Conservation (phyloP, 2,329 filamentous ascomycete species). For the Ceratocystis alfenasii region DNA sequence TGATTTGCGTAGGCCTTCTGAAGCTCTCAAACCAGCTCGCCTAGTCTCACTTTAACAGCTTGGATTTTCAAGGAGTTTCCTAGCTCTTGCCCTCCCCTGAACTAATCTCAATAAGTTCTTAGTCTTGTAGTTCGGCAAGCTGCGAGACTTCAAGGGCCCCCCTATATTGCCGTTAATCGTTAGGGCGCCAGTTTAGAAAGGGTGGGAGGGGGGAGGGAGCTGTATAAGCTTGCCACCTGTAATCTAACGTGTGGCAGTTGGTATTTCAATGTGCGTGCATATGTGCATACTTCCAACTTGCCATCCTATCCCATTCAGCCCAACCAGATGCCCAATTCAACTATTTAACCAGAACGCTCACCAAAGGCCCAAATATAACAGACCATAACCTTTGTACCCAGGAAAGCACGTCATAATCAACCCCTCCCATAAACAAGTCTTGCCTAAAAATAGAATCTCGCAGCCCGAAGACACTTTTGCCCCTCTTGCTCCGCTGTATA, state of each 20-base stretch:
- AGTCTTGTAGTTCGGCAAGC: neutral
- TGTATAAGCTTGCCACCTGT: neutral
- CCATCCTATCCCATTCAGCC: neutral
- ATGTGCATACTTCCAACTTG: too few species aligned
- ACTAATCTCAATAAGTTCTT: neutral
- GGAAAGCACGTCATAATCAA: neutral
- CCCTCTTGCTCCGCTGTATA: neutral
- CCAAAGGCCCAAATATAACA: neutral
- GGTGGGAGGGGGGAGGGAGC: neutral
- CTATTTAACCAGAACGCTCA: neutral
- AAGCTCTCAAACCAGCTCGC: neutral
- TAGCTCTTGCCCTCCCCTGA: neutral
- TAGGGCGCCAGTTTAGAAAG: neutral
- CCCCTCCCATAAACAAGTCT: neutral
- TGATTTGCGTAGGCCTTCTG: neutral
- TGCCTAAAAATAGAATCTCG: constrained; percentile 2
- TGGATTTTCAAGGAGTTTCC: neutral
- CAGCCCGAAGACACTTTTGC: neutral
- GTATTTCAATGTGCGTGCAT: neutral
- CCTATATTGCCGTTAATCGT: neutral
- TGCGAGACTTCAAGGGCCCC: neutral
- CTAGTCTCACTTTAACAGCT: neutral
- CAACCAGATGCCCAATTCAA: neutral
- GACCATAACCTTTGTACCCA: too few species aligned
- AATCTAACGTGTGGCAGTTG: neutral